Conservation (phyloP, 116 monocot genomes). For the Dioscorea cayenensis region DNA sequence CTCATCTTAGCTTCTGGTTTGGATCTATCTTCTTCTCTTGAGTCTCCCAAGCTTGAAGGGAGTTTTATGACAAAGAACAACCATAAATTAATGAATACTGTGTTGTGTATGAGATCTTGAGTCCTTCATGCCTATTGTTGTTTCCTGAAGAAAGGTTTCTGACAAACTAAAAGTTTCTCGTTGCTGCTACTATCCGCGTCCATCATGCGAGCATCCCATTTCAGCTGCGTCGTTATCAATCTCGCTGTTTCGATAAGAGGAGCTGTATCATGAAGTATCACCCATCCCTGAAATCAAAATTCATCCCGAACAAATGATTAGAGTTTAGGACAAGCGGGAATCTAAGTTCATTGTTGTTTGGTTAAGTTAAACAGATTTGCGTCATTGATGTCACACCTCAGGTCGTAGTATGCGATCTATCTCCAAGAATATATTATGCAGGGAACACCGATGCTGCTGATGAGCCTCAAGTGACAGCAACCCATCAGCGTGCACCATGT, state of each 20-base stretch:
- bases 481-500: slow-evolving; percentile 84
- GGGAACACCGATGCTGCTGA: slow-evolving; percentile 60
- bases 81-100: slow-evolving; percentile 14
- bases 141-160: slow-evolving; percentile 88
- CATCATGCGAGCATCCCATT: slow-evolving; percentile 82
- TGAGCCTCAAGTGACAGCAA: slow-evolving; percentile 51
- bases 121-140: slow-evolving; percentile 11
- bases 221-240: slow-evolving; percentile 54
- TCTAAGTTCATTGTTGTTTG: too few species aligned
- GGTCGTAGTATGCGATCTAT: slow-evolving; percentile 94
- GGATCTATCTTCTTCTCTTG: neutral
- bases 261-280: slow-evolving; percentile 65
- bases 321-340: too few species aligned
- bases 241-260: slow-evolving; percentile 59
- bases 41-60: neutral
- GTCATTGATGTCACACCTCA: slow-evolving; percentile 47
- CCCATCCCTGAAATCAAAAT: slow-evolving; percentile 72
- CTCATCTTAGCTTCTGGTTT: neutral
- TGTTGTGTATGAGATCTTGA: neutral
- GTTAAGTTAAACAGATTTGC: too few species aligned
- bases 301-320: neutral
- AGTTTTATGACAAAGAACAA: slow-evolving; percentile 15
- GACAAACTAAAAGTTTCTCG: slow-evolving; percentile 83
- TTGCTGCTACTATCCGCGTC: slow-evolving; percentile 60
- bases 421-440: slow-evolving; percentile 71